A percentile compares a stretch with the other conserved stretches of the same genome.
Evolutionary conservation across 2,329 filamentous ascomycete genomes (phyloP).

Genomic region (Neoarthrinium moseri): DNA sequence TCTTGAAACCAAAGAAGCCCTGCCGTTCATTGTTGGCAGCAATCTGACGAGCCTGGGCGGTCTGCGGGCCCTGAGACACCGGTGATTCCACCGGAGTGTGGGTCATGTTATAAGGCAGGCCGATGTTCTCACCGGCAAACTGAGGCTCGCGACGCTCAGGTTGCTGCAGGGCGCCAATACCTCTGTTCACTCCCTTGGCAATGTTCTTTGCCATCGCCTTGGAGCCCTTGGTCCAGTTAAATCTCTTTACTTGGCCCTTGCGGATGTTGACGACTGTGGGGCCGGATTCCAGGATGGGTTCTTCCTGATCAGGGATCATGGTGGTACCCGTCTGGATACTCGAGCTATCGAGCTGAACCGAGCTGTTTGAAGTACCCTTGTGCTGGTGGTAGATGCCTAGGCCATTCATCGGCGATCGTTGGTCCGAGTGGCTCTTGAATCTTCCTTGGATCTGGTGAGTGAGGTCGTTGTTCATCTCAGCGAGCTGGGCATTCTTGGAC

Average conservation of each 20-base stretch:
- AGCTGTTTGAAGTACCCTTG: constrained; percentile 50
- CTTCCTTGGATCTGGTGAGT: constrained; percentile 92
- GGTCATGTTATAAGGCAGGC: constrained; percentile 70
- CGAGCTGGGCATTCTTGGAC: constrained; percentile 89
- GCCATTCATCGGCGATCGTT: constrained; percentile 49
- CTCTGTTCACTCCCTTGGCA: constrained; percentile 89
- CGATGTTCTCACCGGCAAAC: constrained; percentile 62
- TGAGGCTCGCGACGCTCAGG: constrained; percentile 55
- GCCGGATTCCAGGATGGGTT: constrained; percentile 65
- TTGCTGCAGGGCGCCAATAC: constrained; percentile 71
- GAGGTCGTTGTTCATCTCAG: constrained; percentile 92
- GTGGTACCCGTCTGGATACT: constrained; percentile 59
- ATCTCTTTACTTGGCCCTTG: constrained; percentile 92
- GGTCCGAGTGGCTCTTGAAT: constrained; percentile 73
- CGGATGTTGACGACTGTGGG: constrained; percentile 95
- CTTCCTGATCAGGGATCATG: constrained; percentile 63
- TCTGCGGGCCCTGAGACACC: constrained; percentile 26
- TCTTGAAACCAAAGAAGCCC: constrained; percentile 65
- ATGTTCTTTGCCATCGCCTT: constrained; percentile 94
- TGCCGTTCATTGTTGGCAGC: constrained; percentile 39
- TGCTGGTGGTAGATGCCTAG: constrained; percentile 56
- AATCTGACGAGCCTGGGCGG: constrained; percentile 28
- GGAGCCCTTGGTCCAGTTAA: constrained; percentile 97
- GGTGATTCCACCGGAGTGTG: constrained; percentile 53
- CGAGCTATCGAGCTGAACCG: constrained; percentile 46